Evolutionary conservation across 2,329 filamentous ascomycete species (phyloP).

Genomic region (Tolypocladium tropicale): DNA sequence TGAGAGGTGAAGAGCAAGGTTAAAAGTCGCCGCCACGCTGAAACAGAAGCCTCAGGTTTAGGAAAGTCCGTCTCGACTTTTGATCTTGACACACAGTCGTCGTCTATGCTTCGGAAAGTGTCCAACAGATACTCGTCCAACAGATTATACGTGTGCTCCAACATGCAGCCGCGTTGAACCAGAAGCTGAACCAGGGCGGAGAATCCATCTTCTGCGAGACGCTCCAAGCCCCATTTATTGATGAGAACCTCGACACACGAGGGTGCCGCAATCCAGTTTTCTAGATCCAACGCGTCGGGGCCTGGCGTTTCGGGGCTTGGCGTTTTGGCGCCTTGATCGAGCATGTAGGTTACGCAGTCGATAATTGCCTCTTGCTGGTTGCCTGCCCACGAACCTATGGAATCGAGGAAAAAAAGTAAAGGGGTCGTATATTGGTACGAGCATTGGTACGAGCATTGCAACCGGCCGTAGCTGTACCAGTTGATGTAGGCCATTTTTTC

Average conservation of each 20-base stretch:
- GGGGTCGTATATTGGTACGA: background rate
- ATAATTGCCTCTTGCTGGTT: background rate
- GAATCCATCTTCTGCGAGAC: background rate
- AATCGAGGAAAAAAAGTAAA: background rate
- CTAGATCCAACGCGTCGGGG: background rate
- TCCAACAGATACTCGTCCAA: background rate
- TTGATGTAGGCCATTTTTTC: background rate
- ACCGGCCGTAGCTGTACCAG: no score
- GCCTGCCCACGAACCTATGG: background rate
- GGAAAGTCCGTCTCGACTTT: no score
- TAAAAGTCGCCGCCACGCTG: background rate
- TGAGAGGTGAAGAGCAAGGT: background rate
- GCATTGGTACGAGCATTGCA: no score
- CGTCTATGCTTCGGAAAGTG: background rate
- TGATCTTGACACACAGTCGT: no score
- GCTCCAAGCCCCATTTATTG: background rate
- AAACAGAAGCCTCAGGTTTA: background rate
- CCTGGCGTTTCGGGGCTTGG: background rate
- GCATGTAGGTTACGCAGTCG: background rate
- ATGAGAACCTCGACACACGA: background rate
- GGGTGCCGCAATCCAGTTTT: background rate
- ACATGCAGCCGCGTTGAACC: background rate
- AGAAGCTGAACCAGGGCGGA: background rate
- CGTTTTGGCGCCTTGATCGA: background rate
- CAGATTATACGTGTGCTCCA: background rate